Evolutionary conservation across 106 monocot genomes (phyloP).

Genomic region (Posidonia australis): DNA sequence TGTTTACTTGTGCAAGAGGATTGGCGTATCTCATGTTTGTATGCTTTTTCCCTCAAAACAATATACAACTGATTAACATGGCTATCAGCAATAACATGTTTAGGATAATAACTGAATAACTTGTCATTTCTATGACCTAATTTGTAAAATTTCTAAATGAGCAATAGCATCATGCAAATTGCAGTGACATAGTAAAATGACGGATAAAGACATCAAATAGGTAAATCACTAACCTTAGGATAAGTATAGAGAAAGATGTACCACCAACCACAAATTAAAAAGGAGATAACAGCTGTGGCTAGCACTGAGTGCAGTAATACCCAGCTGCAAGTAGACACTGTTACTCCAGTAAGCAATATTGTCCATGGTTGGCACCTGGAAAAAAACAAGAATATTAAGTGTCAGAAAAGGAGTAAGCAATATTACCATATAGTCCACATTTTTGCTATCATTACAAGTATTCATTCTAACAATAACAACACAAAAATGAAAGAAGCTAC

Average conservation of each 20-base stretch:
- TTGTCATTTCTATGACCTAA: no score
- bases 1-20: no score
- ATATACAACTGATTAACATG: no score
- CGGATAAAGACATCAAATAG: neutral
- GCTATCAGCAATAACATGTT: no score
- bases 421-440: no score
- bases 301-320: slow-evolving; percentile 49
- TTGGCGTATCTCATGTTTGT: no score
- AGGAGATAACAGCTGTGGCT: slow-evolving; percentile 35
- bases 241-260: slow-evolving; percentile 77
- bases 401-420: no score
- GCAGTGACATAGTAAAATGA: neutral
- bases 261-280: slow-evolving; percentile 73
- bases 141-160: neutral
- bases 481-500: no score
- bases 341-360: slow-evolving; percentile 67
- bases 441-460: no score
- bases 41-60: no score
- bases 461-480: no score
- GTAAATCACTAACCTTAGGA: slow-evolving; percentile 56
- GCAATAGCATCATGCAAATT: neutral
- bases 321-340: slow-evolving; percentile 52
- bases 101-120: no score
- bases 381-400: neutral
- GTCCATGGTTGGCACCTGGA: slow-evolving; percentile 98